Conservation (phyloP, 352 stramenopile genomes). For the Blastocystis sp. region DNA sequence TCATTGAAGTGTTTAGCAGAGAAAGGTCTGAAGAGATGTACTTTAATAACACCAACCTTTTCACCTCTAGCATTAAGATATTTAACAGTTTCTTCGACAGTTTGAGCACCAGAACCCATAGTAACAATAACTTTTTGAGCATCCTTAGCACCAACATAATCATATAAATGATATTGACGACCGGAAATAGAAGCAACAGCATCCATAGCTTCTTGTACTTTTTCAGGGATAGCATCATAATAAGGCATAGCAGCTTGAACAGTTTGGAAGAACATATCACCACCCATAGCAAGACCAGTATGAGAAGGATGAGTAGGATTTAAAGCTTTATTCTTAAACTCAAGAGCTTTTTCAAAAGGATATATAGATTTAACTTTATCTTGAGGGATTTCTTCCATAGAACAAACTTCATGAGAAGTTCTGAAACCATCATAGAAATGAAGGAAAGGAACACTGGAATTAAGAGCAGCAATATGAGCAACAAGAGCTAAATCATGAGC, state of each 20-base stretch:
- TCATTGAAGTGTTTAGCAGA: conserved; percentile 53
- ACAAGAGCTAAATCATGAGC: conserved; percentile 57
- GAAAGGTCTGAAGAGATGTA: conserved; percentile 54
- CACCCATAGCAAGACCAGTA: conserved; percentile 5
- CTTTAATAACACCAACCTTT: conserved; percentile 57
- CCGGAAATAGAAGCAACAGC: conserved; percentile 54
- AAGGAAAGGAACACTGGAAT: conserved; percentile 51
- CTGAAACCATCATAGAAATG: conserved; percentile 59
- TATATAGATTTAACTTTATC: conserved; percentile 47
- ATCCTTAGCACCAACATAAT: conserved; percentile 53
- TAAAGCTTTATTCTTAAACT: conserved; percentile 39
- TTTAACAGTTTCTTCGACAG: conserved; percentile 48
- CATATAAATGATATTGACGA: conserved; percentile 57
- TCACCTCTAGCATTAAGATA: conserved; percentile 55
- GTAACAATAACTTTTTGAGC: conserved; percentile 55
- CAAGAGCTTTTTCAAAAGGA: conserved; percentile 33
- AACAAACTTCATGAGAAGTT: conserved; percentile 49
- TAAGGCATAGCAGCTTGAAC: conserved; percentile 1
- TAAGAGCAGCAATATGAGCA: conserved; percentile 51
- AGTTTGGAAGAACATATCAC: conserved; percentile 24
- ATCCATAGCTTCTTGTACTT: conserved; percentile 56
- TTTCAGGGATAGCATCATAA: conserved; percentile 45
- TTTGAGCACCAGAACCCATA: conserved; percentile 49
- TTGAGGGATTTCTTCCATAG: conserved; percentile 49
- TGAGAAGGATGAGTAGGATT: conserved; percentile 6